Conservation (phyloP, 768 basidiomycete genomes). For the Tylopilus vinaceipallidus region DNA sequence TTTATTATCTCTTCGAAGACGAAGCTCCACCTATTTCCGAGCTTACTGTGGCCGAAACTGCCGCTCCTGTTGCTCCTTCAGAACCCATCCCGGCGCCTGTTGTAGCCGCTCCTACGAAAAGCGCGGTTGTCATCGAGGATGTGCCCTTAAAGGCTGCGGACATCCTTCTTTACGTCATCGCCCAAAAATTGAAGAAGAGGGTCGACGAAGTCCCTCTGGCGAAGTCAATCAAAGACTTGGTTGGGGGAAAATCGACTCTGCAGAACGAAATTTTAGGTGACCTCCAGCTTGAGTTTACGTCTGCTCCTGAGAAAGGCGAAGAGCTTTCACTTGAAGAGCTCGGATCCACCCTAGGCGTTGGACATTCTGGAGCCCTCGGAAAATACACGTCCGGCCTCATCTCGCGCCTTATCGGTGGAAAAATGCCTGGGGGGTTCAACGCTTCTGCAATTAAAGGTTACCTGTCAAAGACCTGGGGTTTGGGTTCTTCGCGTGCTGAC, state of each 20-base stretch:
- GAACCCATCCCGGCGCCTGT: slow-evolving; percentile 41
- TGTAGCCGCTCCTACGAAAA: slow-evolving; percentile 51
- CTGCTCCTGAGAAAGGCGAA: slow-evolving; percentile 97
- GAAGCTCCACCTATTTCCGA: slow-evolving; percentile 42
- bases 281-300: slow-evolving; percentile 90
- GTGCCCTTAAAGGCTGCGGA: slow-evolving; percentile 90
- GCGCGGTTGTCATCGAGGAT: slow-evolving; percentile 80
- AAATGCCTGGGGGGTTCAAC: slow-evolving; percentile 99
- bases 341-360: slow-evolving; percentile 76
- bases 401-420: slow-evolving; percentile 87
- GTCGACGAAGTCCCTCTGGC: slow-evolving; percentile 83
- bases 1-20: slow-evolving; percentile 97
- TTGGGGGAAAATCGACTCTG: slow-evolving; percentile 96
- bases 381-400: slow-evolving; percentile 92
- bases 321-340: slow-evolving; percentile 96
- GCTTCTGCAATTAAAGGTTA: slow-evolving; percentile 86
- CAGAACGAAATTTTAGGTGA: slow-evolving; percentile 99
- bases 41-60: slow-evolving; percentile 31
- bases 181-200: slow-evolving; percentile 97
- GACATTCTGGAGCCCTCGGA: slow-evolving; percentile 83
- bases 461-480: slow-evolving; percentile 90
- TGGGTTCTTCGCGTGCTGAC: slow-evolving; percentile 89
- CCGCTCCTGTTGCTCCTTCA: slow-evolving; percentile 39
- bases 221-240: slow-evolving; percentile 98
- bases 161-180: slow-evolving; percentile 82